These are phyloP conservation scores for Caryopteris hybrid DNA, from an alignment of 305 asterid genomes.

Conservation along the genomic window DNA sequence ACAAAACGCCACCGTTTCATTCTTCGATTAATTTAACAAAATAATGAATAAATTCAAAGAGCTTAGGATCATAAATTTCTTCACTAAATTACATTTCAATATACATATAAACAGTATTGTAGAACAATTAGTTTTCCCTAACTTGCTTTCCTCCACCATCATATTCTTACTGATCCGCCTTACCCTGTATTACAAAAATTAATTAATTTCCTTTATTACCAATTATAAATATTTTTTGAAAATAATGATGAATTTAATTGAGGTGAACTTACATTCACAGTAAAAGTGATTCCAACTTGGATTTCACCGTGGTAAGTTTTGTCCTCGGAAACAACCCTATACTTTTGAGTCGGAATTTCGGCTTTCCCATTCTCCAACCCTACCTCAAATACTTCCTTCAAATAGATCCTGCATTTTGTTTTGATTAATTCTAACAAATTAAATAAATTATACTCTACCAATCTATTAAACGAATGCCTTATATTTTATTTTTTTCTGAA, in stretches of 20 bases:
- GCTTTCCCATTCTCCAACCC: constrained; percentile 61
- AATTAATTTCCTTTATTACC: no score
- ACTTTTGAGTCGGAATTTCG: constrained; percentile 43
- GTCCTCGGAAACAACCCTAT: constrained; percentile 41
- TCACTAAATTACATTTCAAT: neutral
- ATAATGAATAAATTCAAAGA: no score
- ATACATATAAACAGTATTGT: neutral
- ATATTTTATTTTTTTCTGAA: no score
- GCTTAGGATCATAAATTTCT: neutral
- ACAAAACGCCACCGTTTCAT: no score
- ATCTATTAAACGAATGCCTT: no score
- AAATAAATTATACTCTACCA: no score
- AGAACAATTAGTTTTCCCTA: neutral
- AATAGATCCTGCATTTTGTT: constrained; percentile 39
- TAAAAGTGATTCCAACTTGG: constrained; percentile 36
- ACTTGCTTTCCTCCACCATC: constrained; percentile 2
- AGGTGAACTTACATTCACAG: constrained; percentile 1
- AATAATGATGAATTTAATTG: neutral
- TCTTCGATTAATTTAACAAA: no score
- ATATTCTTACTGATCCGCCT: neutral
- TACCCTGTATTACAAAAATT: neutral
- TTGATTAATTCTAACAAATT: no score
- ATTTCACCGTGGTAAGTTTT: constrained; percentile 57
- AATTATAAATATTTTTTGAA: neutral
- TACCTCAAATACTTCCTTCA: constrained; percentile 50